Base-by-base conservation (phyloP, 2,329 filamentous ascomycete species). In the Penicillium hordei region DNA sequence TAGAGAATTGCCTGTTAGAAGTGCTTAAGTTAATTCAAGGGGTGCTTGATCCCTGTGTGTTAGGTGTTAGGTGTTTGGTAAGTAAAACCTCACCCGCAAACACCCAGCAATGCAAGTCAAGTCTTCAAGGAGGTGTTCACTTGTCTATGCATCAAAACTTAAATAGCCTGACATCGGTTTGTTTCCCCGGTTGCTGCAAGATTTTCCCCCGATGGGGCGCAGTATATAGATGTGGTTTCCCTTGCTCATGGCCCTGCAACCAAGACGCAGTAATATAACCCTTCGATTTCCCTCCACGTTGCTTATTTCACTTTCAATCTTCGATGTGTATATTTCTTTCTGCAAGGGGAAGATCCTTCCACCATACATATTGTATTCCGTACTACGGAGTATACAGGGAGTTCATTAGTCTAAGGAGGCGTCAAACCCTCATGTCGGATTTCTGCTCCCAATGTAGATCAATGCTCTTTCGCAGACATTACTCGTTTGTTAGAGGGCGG, bases 151-250 rank as follows among this genome's bases (percentile, higher is more conserved):
- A 51, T 36, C 15, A 9, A 40, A 55, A 27, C 38, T 60, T 42
- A 55, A 57, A 57, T 27, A 51, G 27, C 25, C 21, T 48, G 39
- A 19, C 17, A 39, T 42, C 39, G 29, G 29, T 38, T 42, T 17
- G 43, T 49, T 60, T 52, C 44, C 56, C 55, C 53, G 31, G 43
- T 55, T 48, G 33, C 54, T 64, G 63, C 61, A 44, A 51, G 55
- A 61, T 55, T 48, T 56, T 19, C 5, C 38, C 50, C 23, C n/a
- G 29, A 50, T 42, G 39, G 53, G 59, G 40, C 31, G 45, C 49
- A 15, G 19, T 51, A 21, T 33, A 52, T 59, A 46, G 43, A 62
- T 57, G 45, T 55, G 23, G 15, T 39, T 48, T 21, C 55, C 64
- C 64, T 66, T 65, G 55, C 61, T 48, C 48, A 33, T 40, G 44